These are phyloP conservation scores for Solanum neorickii DNA, from an alignment of 257 asterid species.

Conservation along the genomic window DNA sequence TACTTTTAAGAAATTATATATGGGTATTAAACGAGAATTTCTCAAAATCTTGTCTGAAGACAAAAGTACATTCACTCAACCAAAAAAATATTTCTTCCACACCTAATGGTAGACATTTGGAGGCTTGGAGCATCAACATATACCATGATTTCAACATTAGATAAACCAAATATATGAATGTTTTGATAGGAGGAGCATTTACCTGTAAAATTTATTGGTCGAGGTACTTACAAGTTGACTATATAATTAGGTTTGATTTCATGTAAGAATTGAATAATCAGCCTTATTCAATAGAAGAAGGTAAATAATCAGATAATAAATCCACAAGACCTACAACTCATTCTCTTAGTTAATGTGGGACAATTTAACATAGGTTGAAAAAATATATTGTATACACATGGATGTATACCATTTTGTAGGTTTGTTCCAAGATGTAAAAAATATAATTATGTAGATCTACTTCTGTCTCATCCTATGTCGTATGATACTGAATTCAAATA, in stretches of 20 bases:
- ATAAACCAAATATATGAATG: neutral
- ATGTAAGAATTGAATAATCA: neutral
- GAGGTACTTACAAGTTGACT: neutral
- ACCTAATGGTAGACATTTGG: neutral
- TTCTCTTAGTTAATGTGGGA: neutral
- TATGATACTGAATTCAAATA: neutral
- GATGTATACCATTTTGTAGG: neutral
- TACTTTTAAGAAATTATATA: neutral
- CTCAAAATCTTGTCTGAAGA: neutral
- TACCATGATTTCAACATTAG: neutral
- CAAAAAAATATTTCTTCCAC: neutral
- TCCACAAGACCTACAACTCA: neutral
- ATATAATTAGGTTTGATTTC: neutral
- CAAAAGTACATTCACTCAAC: neutral
- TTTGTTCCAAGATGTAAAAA: neutral
- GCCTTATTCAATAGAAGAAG: neutral
- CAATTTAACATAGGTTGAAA: neutral
- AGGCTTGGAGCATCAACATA: neutral
- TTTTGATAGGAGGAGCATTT: neutral
- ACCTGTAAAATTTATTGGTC: neutral
- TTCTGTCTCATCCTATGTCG: neutral
- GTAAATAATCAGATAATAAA: neutral
- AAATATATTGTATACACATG: neutral
- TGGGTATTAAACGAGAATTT: neutral
- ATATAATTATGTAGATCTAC: neutral